A percentile compares a stretch with the other conserved stretches of the same genome.
phyloP scores from a whole-genome alignment of 2,329 filamentous ascomycete genomes.

The Zelopaecilomyces penicillatus region DNA sequence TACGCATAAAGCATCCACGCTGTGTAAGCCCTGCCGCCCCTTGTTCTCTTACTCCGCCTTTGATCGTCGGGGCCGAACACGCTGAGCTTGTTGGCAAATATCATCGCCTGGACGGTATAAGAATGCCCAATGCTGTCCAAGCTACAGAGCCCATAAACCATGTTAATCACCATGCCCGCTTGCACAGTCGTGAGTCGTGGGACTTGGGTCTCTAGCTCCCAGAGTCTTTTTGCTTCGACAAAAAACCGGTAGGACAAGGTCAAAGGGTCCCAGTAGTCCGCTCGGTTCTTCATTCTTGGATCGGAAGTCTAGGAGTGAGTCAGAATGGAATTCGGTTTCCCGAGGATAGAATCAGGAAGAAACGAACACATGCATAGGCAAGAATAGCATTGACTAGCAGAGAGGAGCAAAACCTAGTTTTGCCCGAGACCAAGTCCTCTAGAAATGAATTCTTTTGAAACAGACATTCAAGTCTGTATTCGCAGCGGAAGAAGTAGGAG shows the following conservation, averaged over 20 bases:
- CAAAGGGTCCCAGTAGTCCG: constrained; percentile 28
- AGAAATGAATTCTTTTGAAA: constrained; percentile 33
- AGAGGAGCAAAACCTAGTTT: constrained; percentile 27
- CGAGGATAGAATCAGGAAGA: background rate
- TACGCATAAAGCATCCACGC: constrained; percentile 29
- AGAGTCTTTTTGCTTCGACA: constrained; percentile 29
- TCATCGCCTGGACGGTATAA: constrained; percentile 23
- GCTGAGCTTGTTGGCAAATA: constrained; percentile 23
- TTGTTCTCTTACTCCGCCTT: constrained; percentile 11
- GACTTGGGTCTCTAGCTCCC: constrained; percentile 24
- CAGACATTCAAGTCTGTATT: constrained; percentile 26
- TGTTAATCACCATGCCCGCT: constrained; percentile 24
- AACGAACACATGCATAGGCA: constrained; percentile 27
- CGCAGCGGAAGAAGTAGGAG: constrained; percentile 20
- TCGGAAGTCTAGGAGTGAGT: constrained; percentile 20
- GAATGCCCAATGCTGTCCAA: constrained; percentile 29
- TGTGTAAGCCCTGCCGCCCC: constrained; percentile 17
- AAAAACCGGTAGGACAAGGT: constrained; percentile 27
- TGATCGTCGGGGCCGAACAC: constrained; percentile 19
- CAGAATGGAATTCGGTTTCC: background rate
- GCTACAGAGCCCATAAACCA: constrained; percentile 24
- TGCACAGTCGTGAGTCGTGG: constrained; percentile 27
- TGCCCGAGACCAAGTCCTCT: constrained; percentile 26
- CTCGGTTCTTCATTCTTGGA: constrained; percentile 17
- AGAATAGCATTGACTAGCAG: constrained; percentile 31